A percentile compares a stretch with the other conserved stretches of the same genome.
Conservation (phyloP, 1,139 yeast genomes). For the Saccharomyces hybrid region DNA sequence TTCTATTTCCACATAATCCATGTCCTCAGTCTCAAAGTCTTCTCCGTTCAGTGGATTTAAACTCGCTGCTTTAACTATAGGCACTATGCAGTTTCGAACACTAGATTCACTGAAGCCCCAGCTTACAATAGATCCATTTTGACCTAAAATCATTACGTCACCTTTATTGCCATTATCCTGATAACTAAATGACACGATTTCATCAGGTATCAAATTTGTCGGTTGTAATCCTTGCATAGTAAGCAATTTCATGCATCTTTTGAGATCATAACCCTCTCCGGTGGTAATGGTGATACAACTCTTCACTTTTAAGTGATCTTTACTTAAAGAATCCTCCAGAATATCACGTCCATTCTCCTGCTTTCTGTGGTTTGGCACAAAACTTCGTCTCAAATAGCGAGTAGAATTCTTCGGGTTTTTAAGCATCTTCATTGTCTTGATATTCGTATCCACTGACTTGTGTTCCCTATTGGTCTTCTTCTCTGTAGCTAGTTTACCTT, state of each 20-base stretch:
- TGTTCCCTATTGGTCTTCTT: not conserved
- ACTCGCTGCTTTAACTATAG: constrained; percentile 43
- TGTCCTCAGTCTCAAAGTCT: constrained; percentile 67
- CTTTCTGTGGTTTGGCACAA: constrained; percentile 1
- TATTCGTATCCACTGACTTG: not conserved
- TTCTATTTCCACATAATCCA: constrained; percentile 68
- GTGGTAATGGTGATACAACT: constrained; percentile 61
- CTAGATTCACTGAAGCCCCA: constrained; percentile 65
- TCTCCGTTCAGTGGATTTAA: constrained; percentile 38
- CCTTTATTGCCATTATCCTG: constrained; percentile 28
- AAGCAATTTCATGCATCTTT: constrained; percentile 36
- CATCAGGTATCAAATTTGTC: constrained; percentile 53
- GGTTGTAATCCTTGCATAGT: constrained; percentile 22
- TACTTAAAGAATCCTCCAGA: not conserved
- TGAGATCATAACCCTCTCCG: constrained; percentile 60
- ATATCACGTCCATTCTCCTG: not conserved
- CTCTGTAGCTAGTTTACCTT: not conserved
- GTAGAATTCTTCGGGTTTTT: constrained; percentile 3
- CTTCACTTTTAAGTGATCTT: constrained; percentile 10
- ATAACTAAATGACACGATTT: constrained; percentile 47
- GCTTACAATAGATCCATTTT: constrained; percentile 71
- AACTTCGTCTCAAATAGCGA: constrained; percentile 5
- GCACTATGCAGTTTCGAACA: constrained; percentile 38
- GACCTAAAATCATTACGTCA: constrained; percentile 52
- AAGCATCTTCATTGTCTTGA: constrained; percentile 3